phyloP scores from a whole-genome alignment of 768 basidiomycete species.

The Collybia sp. region DNA sequence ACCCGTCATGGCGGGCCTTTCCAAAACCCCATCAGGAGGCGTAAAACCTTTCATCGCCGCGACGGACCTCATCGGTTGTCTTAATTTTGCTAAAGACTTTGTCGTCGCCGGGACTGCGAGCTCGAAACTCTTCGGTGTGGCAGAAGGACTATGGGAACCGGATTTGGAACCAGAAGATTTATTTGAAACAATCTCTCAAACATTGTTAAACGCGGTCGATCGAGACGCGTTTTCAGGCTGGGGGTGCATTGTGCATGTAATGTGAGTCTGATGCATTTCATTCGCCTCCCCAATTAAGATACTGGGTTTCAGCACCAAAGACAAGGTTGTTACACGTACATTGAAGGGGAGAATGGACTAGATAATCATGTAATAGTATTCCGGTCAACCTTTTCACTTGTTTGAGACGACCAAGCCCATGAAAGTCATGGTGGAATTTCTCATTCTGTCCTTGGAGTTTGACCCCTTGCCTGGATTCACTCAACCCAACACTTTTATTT shows the following conservation, averaged over 20 bases:
- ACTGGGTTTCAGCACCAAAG: constrained; percentile 51
- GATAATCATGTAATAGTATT: constrained; percentile 8
- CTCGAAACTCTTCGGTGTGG: constrained; percentile 91
- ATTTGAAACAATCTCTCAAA: constrained; percentile 98
- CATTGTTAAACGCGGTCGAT: constrained; percentile 90
- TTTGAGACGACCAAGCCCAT: no score
- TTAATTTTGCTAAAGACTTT: constrained; percentile 95
- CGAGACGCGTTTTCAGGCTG: constrained; percentile 96
- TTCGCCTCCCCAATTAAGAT: constrained; percentile 1
- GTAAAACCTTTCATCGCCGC: constrained; percentile 92
- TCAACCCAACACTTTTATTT: no score
- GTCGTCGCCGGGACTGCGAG: constrained; percentile 93
- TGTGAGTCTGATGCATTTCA: constrained; percentile 51
- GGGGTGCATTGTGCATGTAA: constrained; percentile 93
- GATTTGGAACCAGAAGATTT: constrained; percentile 94
- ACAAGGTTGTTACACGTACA: constrained; percentile 76
- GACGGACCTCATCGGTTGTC: constrained; percentile 89
- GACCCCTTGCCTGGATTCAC: no score
- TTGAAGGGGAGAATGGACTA: constrained; percentile 92
- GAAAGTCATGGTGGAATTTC: no score
- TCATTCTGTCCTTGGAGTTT: no score
- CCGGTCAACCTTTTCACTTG: no score
- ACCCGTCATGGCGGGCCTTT: constrained; percentile 92
- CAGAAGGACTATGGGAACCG: constrained; percentile 98
- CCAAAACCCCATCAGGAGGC: constrained; percentile 63